Percentiles rank a stretch among this genome's conserved stretches.
Evolutionary conservation across 75 land plant genomes (phyloP).

Genomic region (Azolla pinnata): DNA sequence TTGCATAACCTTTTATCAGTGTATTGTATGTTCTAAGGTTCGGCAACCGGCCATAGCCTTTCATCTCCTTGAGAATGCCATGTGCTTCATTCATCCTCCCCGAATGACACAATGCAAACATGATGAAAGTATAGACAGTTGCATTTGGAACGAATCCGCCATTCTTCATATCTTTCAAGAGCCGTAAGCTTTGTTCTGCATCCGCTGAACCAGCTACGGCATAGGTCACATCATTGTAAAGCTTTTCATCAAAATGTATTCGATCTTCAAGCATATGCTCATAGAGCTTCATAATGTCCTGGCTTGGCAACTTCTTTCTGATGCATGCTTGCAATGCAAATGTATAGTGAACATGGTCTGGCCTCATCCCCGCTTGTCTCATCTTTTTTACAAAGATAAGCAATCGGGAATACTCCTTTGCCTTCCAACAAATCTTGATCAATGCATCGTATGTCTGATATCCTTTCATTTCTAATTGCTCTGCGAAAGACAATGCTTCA

Average conservation of each 20-base stretch:
- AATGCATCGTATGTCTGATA: conserved; percentile 63
- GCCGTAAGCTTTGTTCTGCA: conserved; percentile 27
- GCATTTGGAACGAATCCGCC: conserved; percentile 37
- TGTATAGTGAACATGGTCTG: conserved; percentile 55
- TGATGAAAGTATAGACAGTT: conserved; percentile 37
- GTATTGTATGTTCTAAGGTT: conserved; percentile 65
- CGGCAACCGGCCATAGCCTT: conserved; percentile 38
- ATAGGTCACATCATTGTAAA: conserved; percentile 51
- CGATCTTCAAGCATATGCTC: conserved; percentile 38
- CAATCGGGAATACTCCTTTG: conserved; percentile 44
- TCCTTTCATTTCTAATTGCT: conserved; percentile 31
- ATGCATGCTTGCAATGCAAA: conserved; percentile 59
- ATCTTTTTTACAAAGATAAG: conserved; percentile 45
- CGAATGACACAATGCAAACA: conserved; percentile 43
- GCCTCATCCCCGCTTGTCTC: conserved; percentile 47
- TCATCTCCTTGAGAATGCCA: conserved; percentile 74
- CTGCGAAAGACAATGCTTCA: conserved; percentile 51
- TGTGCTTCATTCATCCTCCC: conserved; percentile 68
- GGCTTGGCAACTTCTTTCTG: conserved; percentile 28
- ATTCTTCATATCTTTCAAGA: conserved; percentile 50
- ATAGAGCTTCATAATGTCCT: conserved; percentile 32
- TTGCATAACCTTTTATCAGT: conserved; percentile 69
- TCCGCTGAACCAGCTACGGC: conserved; percentile 58
- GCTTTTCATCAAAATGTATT: conserved; percentile 48
- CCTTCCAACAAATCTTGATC: conserved; percentile 52